Percentiles rank a stretch among this genome's conserved stretches.
These are phyloP conservation scores for Eucalyptus cloeziana DNA, from an alignment of 345 rosid genomes.

Conservation along the genomic window DNA sequence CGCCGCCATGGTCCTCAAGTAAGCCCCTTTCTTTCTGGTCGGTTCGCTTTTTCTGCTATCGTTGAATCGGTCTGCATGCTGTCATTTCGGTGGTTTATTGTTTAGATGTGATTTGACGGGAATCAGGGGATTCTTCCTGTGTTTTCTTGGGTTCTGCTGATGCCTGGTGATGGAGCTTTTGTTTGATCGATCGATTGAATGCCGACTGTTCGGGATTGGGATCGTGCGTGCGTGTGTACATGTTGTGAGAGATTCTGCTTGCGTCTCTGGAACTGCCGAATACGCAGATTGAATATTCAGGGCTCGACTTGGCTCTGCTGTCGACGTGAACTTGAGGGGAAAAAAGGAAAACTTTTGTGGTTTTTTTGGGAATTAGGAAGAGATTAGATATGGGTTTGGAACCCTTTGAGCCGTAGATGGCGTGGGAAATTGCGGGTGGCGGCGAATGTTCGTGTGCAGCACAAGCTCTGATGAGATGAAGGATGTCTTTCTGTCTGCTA, in stretches of 20 bases:
- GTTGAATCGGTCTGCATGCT: not conserved
- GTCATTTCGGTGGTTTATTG: too few species aligned
- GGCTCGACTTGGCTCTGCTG: not conserved
- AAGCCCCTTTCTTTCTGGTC: not conserved
- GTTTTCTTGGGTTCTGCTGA: not conserved
- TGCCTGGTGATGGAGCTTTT: not conserved
- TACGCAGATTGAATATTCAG: not conserved
- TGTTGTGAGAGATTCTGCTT: not conserved
- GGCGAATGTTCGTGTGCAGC: not conserved
- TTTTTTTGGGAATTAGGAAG: too few species aligned
- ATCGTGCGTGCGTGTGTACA: not conserved
- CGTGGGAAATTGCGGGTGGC: not conserved
- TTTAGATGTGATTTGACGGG: not conserved
- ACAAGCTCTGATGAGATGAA: not conserved
- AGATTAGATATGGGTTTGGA: not conserved
- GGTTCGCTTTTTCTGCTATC: not conserved
- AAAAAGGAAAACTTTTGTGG: not conserved
- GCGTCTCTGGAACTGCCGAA: not conserved
- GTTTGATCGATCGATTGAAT: not conserved
- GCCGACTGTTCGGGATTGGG: not conserved
- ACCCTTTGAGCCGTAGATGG: not conserved
- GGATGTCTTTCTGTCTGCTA: not conserved
- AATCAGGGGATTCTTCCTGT: not conserved
- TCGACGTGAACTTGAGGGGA: not conserved
- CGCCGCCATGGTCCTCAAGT: slow-evolving; percentile 40